These are phyloP conservation scores for Gremmenia infestans DNA, from an alignment of 2,329 filamentous ascomycete species.

Conservation along the genomic window DNA sequence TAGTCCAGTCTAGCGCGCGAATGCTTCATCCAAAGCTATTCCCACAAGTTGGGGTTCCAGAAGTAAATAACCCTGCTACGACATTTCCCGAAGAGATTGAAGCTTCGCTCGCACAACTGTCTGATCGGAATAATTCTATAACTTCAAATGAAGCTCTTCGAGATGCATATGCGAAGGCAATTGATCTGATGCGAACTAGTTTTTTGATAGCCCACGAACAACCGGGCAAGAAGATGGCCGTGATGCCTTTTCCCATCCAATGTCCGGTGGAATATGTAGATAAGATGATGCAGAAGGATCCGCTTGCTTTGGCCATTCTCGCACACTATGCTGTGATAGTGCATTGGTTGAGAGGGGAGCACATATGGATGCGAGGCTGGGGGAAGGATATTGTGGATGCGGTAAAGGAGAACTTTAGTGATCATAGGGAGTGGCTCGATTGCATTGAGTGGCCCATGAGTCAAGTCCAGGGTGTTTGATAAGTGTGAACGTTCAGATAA, in stretches of 20 bases:
- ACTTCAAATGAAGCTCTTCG: not conserved
- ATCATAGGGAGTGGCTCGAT: not conserved
- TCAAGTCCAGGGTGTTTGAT: not conserved
- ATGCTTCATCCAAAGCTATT: not conserved
- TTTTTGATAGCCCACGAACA: slow-evolving; percentile 3
- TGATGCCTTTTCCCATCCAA: slow-evolving; percentile 6
- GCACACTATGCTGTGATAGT: slow-evolving; percentile 15
- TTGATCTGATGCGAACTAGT: not conserved
- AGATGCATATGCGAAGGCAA: not conserved
- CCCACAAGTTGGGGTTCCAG: not conserved
- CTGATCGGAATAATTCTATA: not conserved
- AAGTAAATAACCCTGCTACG: not conserved
- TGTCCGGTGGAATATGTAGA: slow-evolving; percentile 5
- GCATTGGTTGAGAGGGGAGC: slow-evolving; percentile 2
- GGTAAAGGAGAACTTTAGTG: not conserved
- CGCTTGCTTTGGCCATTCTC: slow-evolving; percentile 11
- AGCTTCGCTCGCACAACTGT: not conserved
- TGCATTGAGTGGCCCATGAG: slow-evolving; percentile 2
- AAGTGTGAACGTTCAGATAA: too few species aligned
- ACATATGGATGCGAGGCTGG: slow-evolving; percentile 12
- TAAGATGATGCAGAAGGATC: not conserved
- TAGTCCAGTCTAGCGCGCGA: not conserved
- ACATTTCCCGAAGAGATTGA: not conserved
- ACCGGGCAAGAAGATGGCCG: not conserved
- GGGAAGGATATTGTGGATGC: slow-evolving; percentile 13